Percentiles rank a stretch among this genome's conserved stretches.
Conservation (phyloP, 495 filamentous ascomycete species). For the Neurospora sp. region DNA sequence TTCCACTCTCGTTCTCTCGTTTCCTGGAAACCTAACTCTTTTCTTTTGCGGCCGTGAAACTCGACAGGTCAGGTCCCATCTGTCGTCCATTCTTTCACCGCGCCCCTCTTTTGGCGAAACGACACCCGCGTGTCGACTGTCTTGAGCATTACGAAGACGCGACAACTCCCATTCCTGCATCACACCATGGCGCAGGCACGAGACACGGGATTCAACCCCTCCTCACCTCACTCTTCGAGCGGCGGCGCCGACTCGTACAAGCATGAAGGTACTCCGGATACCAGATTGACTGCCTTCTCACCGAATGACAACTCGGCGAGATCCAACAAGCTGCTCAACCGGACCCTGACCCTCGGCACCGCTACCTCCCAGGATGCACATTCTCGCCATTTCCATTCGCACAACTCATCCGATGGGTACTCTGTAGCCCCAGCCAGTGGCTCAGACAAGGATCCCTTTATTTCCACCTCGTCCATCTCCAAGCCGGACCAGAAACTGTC, state of each 20-base stretch:
- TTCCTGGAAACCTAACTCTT: slow-evolving; percentile 3
- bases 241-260: slow-evolving; percentile 44
- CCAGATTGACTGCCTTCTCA: slow-evolving; percentile 52
- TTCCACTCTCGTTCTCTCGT: neutral
- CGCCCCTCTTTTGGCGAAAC: slow-evolving; percentile 1
- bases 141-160: neutral
- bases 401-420: slow-evolving; percentile 5
- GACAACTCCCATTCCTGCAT: neutral
- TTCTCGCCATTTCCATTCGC: slow-evolving; percentile 4
- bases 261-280: slow-evolving; percentile 48
- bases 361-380: slow-evolving; percentile 7
- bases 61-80: neutral
- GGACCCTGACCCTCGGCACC: slow-evolving; percentile 9
- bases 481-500: slow-evolving; percentile 35
- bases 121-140: neutral
- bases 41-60: neutral
- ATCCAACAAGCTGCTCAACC: slow-evolving; percentile 19
- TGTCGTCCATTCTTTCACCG: neutral
- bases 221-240: slow-evolving; percentile 50
- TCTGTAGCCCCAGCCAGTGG: slow-evolving; percentile 2
- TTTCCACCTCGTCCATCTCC: slow-evolving; percentile 16
- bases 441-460: slow-evolving; percentile 35
- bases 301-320: slow-evolving; percentile 41
- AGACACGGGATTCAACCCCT: slow-evolving; percentile 31
- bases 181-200: slow-evolving; percentile 22